A percentile compares a stretch with the other conserved stretches of the same genome.
Conservation (phyloP, 2,329 filamentous ascomycete species). For the Exophiala spinifera region DNA sequence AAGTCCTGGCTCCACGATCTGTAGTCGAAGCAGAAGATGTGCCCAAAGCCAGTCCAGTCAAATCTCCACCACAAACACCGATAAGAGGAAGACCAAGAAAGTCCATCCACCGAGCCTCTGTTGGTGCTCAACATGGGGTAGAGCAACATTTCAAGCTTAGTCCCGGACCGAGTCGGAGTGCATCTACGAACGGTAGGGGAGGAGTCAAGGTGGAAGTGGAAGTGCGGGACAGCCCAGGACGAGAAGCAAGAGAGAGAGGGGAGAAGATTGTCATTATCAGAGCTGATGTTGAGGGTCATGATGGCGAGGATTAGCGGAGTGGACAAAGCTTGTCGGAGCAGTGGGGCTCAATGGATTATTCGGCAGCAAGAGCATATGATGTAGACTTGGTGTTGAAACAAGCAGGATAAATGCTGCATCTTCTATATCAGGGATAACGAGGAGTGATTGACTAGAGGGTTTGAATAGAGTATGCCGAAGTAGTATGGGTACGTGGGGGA, state of each 20-base stretch:
- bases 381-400: too few relatives aligned
- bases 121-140: conserved; percentile 13
- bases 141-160: conserved; percentile 26
- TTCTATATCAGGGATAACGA: conserved; percentile 54
- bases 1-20: conserved; percentile 13
- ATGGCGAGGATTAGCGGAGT: conserved; percentile 7
- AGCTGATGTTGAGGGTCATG: conserved; percentile 18
- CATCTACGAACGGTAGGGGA: conserved; percentile 18
- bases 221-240: conserved; percentile 26
- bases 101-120: conserved; percentile 18
- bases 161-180: conserved; percentile 21
- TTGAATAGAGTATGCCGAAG: neutral
- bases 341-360: conserved; percentile 44
- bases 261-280: conserved; percentile 26
- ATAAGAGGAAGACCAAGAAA: conserved; percentile 19
- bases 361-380: neutral
- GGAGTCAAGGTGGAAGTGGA: conserved; percentile 27
- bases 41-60: conserved; percentile 6
- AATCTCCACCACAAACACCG: conserved; percentile 16
- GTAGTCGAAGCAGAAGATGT: conserved; percentile 6
- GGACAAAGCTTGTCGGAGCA: conserved; percentile 41
- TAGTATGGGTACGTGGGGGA: neutral
- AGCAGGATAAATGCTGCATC: neutral
- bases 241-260: conserved; percentile 20
- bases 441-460: neutral